These are phyloP conservation scores for Thinopyrum elongatum DNA, from an alignment of 176 grass and related monocot species.

Conservation along the genomic window DNA sequence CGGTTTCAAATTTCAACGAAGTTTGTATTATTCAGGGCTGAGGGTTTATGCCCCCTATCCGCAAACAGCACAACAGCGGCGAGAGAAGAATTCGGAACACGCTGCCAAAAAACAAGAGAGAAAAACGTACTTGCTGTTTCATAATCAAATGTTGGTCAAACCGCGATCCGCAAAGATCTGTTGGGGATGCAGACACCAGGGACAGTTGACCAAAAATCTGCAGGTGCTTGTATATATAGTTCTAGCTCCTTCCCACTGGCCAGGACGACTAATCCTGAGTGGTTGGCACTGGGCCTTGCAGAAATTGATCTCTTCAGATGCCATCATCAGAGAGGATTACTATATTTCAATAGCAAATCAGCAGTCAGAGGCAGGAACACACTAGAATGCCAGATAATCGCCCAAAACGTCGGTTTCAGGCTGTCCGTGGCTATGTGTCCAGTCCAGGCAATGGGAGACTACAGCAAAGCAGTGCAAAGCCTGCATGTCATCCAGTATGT, in stretches of 20 bases:
- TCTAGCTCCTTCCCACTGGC: not conserved
- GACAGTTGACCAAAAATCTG: conserved; percentile 24
- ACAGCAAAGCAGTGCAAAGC: not conserved
- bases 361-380: conserved; percentile 16
- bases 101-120: not conserved
- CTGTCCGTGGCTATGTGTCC: conserved; percentile 4
- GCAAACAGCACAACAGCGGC: not conserved
- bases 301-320: conserved; percentile 30
- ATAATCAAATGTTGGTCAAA: conserved; percentile 7
- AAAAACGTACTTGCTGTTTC: not conserved
- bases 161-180: not conserved
- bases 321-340: not conserved
- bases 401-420: not conserved
- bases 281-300: conserved; percentile 5
- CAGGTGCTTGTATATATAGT: not conserved
- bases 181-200: conserved; percentile 6
- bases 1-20: not conserved
- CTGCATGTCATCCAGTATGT: conserved; percentile 16
- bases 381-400: not conserved
- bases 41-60: not conserved
- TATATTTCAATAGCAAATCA: not conserved
- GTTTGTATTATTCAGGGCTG: too few relatives aligned
- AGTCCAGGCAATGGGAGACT: conserved; percentile 4
- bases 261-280: conserved; percentile 17
- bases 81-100: not conserved